Conservation (phyloP, 2,329 filamentous ascomycete genomes). For the Cordyceps javanica region DNA sequence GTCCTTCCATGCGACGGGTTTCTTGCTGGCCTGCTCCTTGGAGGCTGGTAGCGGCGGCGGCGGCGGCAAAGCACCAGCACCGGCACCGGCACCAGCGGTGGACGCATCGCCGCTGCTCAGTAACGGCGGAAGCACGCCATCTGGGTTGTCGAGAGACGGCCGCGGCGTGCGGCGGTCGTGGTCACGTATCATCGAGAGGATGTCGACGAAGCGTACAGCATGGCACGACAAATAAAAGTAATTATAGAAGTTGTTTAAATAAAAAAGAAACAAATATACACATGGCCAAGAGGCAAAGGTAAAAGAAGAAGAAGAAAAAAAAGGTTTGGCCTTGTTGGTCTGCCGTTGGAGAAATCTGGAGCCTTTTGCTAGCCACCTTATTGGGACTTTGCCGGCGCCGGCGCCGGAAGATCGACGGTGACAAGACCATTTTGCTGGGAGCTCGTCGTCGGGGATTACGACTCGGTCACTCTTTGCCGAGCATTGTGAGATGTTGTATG, state of each 20-base stretch:
- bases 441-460: no score
- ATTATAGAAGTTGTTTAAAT: neutral
- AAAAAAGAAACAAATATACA: no score
- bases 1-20: constrained; percentile 50
- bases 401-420: constrained; percentile 1
- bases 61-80: no score
- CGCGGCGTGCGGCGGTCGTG: neutral
- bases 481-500: no score
- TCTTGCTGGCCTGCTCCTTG: constrained; percentile 13
- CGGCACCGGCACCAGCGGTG: neutral
- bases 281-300: no score
- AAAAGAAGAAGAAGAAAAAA: neutral
- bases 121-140: constrained; percentile 2
- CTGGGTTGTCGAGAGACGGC: neutral
- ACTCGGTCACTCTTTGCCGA: no score
- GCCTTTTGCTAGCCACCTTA: neutral
- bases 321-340: neutral
- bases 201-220: neutral
- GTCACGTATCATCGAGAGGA: neutral
- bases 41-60: neutral
- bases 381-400: constrained; percentile 1
- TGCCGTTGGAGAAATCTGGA: neutral
- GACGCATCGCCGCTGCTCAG: neutral
- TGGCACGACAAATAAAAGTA: neutral
- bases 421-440: no score